Base-by-base conservation (phyloP, 768 basidiomycete species). In the Serpula lacrymans region DNA sequence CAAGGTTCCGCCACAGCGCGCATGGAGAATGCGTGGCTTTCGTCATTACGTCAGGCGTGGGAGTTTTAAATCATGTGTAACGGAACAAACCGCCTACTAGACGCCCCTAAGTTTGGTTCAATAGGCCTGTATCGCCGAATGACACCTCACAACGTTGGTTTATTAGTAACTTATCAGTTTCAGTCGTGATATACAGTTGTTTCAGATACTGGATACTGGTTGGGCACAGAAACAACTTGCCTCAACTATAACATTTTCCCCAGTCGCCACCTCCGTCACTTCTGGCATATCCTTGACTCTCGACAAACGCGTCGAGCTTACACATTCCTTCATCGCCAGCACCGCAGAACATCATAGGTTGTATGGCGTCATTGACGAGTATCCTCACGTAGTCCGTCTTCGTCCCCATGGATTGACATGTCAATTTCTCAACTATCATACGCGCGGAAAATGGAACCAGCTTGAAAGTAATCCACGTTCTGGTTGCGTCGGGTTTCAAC, bases 401-500 rank as follows among this genome's bases (percentile, higher is more conserved):
- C 24, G 47, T 35, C 12, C 53, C 53, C 13, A 21, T 43, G 39
- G 6, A 20, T 3, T 17, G 17, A 40, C 86, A 87, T 5, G 42
- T 30, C 53, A 92, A 42, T 51, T 72, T 72, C 68, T 93, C 91
- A 2, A 79, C 74, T 16, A 84, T 75, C 74, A 91, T 75, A 39
- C 81, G 62, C 20, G 67, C 80, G 5, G 77, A 75, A 57, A 93
- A 92, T 1, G 90, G 84, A 4, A 86, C 80, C 52, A 91, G 54
- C 14, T 57, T 59, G 10, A 74, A 74, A 3, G 68, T 65, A 2
- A 70, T 44, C 83, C 84, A 89, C 1, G 67, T 55, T 12, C 71
- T 58, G 14, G 5, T n/a, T 8, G 30, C 16, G 21, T 58, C 49
- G 5, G 25, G 47, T 5, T 29, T 24, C 13, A 21, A 38, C 4